Evolutionary conservation across 1,284 basidiomycete genomes (phyloP), one percentile per base, ranked within the genome.

Genomic region (Polyporus tsugae): DNA sequence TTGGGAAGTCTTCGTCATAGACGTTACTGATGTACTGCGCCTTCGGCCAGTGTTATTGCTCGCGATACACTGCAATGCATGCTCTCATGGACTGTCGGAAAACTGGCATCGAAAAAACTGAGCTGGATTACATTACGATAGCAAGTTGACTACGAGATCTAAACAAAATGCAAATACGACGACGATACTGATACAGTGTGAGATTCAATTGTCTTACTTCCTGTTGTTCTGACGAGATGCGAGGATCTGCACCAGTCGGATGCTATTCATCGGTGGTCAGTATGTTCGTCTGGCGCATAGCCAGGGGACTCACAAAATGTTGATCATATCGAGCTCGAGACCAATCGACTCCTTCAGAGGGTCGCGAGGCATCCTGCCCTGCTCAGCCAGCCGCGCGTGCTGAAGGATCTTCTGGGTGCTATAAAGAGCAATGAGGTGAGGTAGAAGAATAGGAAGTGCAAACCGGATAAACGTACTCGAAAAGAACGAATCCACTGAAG

Each of bases 291-390:
- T 29, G 4, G n/a, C 17, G 4, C 10, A n/a, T n/a, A 41, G 38
- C 22, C 5, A 25, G 11, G 10, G 10, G 19, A 82, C 88, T 71
- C 72, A 92, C 92, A 95, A 94, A 64, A 94, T 93, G 77, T 94
- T 96, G 78, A 97, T 90, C 85, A 95, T 92, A 77, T 96, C 94
- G 65, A 97, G 86, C 78, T 96, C 91, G 59, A 96, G 84, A 62
- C 89, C 85, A 66, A 94, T 88, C 11, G 92, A 89, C 81, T 97
- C 95, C 69, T 86, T 89, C 71, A 97, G 81, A 7, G 95, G 91
- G 79, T 97, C 95, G 22, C 86, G 82, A 60, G 86, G 83, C 73
- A 93, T 87, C 52, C 81, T 74, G 61, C 95, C 95, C 67, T 83
- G 81, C 75, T 95, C 89, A 22, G 89, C 91, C 79, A 93, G 78